Conservation (phyloP, 257 asterid genomes). For the Phtheirospermum japonicum region DNA sequence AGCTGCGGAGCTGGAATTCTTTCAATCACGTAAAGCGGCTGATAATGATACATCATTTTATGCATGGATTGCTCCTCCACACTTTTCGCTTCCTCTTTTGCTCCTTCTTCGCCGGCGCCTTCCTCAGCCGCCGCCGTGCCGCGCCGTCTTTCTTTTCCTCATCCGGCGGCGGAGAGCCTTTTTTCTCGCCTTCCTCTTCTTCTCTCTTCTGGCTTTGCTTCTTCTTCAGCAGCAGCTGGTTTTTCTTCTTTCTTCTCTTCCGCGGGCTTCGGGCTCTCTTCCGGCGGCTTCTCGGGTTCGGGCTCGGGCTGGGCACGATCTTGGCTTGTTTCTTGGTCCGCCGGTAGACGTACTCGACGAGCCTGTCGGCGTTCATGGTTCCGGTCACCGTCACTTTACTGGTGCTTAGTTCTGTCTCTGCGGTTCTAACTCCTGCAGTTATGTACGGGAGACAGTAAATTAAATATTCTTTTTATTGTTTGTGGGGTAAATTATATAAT, state of each 20-base stretch:
- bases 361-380: slow-evolving; percentile 62
- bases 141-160: slow-evolving; percentile 32
- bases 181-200: slow-evolving; percentile 33
- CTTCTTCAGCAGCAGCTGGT: slow-evolving; percentile 28
- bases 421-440: slow-evolving; percentile 64
- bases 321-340: slow-evolving; percentile 81
- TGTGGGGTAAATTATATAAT: too few relatives aligned
- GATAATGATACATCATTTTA: slow-evolving; percentile 46
- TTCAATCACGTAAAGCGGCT: slow-evolving; percentile 58
- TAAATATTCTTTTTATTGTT: too few relatives aligned
- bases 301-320: slow-evolving; percentile 65
- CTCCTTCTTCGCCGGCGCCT: background rate
- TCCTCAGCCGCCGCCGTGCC: background rate
- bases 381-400: slow-evolving; percentile 81
- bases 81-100: slow-evolving; percentile 30
- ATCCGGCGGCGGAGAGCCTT: slow-evolving; percentile 30
- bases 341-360: slow-evolving; percentile 77
- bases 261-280: slow-evolving; percentile 45
- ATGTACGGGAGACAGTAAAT: background rate
- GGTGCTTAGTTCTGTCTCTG: slow-evolving; percentile 62
- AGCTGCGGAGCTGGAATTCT: slow-evolving; percentile 84
- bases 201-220: slow-evolving; percentile 64
- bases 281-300: slow-evolving; percentile 42
- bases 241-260: slow-evolving; percentile 49
- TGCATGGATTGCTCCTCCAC: slow-evolving; percentile 36